Percentiles rank a stretch among this genome's conserved stretches.
These are phyloP conservation scores for Diaporthe sp. DNA, from an alignment of 2,329 filamentous ascomycete species.

Conservation along the genomic window DNA sequence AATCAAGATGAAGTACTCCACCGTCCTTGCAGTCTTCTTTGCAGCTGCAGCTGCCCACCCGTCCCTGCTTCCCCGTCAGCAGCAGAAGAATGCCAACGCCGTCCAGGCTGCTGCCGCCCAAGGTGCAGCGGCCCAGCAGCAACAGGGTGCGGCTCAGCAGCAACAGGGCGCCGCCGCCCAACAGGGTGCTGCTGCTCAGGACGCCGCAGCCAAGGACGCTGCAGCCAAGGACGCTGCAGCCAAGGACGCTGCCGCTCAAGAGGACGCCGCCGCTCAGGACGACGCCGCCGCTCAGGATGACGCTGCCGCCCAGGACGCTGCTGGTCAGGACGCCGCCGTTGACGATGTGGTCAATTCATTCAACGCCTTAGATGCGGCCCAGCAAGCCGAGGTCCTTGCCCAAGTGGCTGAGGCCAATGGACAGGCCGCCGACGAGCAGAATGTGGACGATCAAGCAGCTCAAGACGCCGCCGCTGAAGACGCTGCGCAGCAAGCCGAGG, in stretches of 20 bases:
- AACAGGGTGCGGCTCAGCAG: not conserved
- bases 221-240: not conserved
- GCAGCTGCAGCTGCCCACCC: constrained; percentile 6
- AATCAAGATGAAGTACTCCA: constrained; percentile 15
- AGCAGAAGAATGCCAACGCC: not conserved
- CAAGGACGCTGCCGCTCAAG: not conserved
- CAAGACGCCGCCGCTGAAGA: not conserved
- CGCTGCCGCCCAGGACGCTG: not conserved
- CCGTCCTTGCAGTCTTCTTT: constrained; percentile 3
- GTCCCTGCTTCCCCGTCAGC: not conserved
- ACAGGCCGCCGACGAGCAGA: not conserved
- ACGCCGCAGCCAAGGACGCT: too few relatives aligned
- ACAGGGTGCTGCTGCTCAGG: not conserved
- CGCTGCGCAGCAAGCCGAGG: not conserved
- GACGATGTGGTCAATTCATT: not conserved
- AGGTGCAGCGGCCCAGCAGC: not conserved
- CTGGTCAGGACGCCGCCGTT: not conserved
- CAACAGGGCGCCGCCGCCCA: not conserved
- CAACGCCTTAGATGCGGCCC: not conserved
- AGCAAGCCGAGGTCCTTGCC: not conserved
- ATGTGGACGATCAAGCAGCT: not conserved
- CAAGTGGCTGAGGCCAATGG: not conserved
- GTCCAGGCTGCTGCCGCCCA: not conserved
- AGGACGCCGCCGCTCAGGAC: not conserved
- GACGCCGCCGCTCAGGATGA: not conserved